A percentile compares a stretch with the other conserved stretches of the same genome.
Conservation (phyloP, 2,329 filamentous ascomycete species). For the Blastomyces gilchristii region DNA sequence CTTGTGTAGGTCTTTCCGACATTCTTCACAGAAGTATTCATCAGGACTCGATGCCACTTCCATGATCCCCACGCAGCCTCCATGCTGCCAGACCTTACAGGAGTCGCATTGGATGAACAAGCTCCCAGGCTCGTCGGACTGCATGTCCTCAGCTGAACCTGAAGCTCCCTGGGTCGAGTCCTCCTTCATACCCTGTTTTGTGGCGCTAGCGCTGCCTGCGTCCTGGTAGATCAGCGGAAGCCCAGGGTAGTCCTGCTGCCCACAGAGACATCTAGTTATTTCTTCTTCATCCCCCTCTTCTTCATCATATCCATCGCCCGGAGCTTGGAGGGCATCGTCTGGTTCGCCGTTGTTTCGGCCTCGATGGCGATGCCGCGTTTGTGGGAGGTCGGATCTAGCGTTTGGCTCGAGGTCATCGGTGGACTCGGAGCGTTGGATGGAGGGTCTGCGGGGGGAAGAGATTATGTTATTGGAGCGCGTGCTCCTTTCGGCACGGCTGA, state of each 20-base stretch:
- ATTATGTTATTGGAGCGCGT: constrained; percentile 63
- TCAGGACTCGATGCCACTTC: constrained; percentile 87
- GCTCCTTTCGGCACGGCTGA: constrained; percentile 62
- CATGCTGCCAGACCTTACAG: constrained; percentile 98
- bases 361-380: constrained; percentile 63
- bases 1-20: constrained; percentile 81
- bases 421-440: constrained; percentile 46
- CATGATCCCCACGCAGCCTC: constrained; percentile 93
- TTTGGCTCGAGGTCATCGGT: constrained; percentile 45
- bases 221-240: constrained; percentile 51
- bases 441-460: constrained; percentile 63
- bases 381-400: constrained; percentile 51
- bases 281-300: constrained; percentile 77
- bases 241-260: constrained; percentile 88
- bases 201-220: constrained; percentile 46
- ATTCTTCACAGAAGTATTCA: constrained; percentile 96
- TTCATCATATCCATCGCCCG: constrained; percentile 33
- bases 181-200: constrained; percentile 48
- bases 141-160: constrained; percentile 48
- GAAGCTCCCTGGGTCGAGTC: constrained; percentile 49
- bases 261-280: constrained; percentile 90
- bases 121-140: constrained; percentile 78
- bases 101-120: constrained; percentile 97
- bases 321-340: constrained; percentile 41
- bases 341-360: constrained; percentile 52